These are phyloP conservation scores for Phyllosticta capitalensis DNA, from an alignment of 2,329 filamentous ascomycete genomes.

Conservation along the genomic window DNA sequence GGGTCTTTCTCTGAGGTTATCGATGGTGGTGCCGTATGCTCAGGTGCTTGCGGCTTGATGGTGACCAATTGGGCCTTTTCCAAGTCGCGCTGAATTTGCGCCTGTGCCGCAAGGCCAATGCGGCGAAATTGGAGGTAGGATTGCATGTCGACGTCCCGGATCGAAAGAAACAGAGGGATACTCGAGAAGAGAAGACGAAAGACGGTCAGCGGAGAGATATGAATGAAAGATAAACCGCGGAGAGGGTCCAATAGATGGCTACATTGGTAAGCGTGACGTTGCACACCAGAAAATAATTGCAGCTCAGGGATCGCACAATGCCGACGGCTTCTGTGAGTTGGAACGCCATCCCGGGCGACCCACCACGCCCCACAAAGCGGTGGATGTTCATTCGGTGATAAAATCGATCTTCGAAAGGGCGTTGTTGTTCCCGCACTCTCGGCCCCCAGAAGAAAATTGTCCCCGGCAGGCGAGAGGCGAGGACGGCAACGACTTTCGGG, in stretches of 20 bases:
- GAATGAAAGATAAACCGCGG: background rate
- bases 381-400: background rate
- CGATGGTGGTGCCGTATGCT: background rate
- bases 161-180: background rate
- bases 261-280: slow-evolving; percentile 8
- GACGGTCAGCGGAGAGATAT: background rate
- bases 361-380: background rate
- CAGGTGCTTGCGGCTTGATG: slow-evolving; percentile 1
- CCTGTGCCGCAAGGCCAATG: slow-evolving; percentile 13
- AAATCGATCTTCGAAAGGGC: background rate
- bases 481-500: background rate
- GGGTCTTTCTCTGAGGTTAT: background rate
- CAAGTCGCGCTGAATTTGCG: slow-evolving; percentile 14
- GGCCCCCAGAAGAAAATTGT: background rate
- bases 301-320: background rate
- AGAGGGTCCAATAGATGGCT: background rate
- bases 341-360: background rate
- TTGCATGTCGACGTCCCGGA: slow-evolving; percentile 16
- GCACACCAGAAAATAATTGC: slow-evolving; percentile 3
- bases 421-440: background rate
- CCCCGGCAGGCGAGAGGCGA: background rate
- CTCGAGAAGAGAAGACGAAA: background rate
- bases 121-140: slow-evolving; percentile 20
- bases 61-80: slow-evolving; percentile 11
- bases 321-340: background rate